These are phyloP conservation scores for Priceomyces melissophilus DNA, from an alignment of 805 yeast genomes.

Conservation along the genomic window DNA sequence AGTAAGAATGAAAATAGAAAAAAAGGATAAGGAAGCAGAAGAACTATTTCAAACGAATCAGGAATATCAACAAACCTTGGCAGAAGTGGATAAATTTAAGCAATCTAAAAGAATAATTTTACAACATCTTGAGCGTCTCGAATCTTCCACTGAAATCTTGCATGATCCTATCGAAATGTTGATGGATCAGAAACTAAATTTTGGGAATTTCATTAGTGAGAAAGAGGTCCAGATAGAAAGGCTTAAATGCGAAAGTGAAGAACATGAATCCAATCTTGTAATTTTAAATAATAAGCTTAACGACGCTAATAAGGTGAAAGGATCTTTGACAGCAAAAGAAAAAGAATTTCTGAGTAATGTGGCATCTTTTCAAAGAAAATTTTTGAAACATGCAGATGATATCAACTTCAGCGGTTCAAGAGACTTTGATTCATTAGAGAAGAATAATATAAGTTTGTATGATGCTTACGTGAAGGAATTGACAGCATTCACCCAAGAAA, in stretches of 20 bases:
- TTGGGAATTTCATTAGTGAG: conserved; percentile 18
- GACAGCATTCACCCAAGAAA: conserved; percentile 2
- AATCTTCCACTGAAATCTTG: conserved; percentile 43
- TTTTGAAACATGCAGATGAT: not conserved
- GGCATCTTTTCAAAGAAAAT: conserved; percentile 13
- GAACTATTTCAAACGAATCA: conserved; percentile 71
- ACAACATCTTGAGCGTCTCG: conserved; percentile 52
- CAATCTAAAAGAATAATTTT: conserved; percentile 43
- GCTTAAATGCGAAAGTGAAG: conserved; percentile 8
- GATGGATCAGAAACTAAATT: conserved; percentile 26
- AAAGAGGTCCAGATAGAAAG: conserved; percentile 14
- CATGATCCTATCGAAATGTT: conserved; percentile 37
- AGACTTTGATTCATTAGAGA: not conserved
- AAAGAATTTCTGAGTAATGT: conserved; percentile 25
- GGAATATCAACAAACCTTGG: conserved; percentile 70
- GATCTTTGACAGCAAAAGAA: conserved; percentile 49
- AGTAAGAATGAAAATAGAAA: conserved; percentile 48
- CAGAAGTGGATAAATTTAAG: conserved; percentile 55
- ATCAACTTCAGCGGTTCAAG: not conserved
- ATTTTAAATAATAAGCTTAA: conserved; percentile 9
- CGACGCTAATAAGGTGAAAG: conserved; percentile 46
- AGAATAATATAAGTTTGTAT: not conserved
- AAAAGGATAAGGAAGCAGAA: conserved; percentile 57
- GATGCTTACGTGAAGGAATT: conserved; percentile 6
- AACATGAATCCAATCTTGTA: conserved; percentile 15